Evolutionary conservation across 768 basidiomycete genomes (phyloP).

Genomic region (Trametes gibbosa): DNA sequence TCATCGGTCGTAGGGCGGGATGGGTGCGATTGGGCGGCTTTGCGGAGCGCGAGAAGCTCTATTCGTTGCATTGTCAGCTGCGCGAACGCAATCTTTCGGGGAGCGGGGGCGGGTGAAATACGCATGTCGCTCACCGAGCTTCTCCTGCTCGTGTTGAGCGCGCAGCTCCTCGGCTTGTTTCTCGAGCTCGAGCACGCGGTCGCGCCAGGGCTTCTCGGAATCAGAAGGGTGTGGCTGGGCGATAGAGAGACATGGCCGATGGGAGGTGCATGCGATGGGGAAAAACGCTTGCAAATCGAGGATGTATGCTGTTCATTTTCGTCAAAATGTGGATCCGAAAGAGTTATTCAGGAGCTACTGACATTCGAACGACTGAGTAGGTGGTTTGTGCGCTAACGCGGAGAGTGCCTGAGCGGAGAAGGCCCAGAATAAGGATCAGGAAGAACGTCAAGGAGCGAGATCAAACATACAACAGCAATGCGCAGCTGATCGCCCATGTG

Average conservation of each 20-base stretch:
- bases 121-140: slow-evolving; percentile 35
- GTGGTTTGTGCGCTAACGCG: slow-evolving; percentile 45
- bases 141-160: slow-evolving; percentile 40
- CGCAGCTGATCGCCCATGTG: slow-evolving; percentile 11
- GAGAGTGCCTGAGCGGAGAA: slow-evolving; percentile 40
- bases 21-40: neutral
- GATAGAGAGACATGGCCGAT: neutral
- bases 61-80: neutral
- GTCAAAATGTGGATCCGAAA: neutral
- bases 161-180: slow-evolving; percentile 37
- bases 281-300: slow-evolving; percentile 41
- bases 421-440: neutral
- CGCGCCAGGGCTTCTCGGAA: slow-evolving; percentile 35
- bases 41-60: slow-evolving; percentile 20
- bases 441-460: neutral
- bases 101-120: neutral
- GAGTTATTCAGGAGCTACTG: slow-evolving; percentile 6
- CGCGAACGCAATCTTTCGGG: neutral
- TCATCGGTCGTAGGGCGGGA: neutral
- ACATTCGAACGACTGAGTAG: slow-evolving; percentile 41
- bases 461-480: slow-evolving; percentile 14
- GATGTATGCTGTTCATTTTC: slow-evolving; percentile 38
- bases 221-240: neutral
- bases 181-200: slow-evolving; percentile 42
- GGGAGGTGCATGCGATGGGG: slow-evolving; percentile 11